These are phyloP conservation scores for Barnettozyma populi DNA, from an alignment of 805 yeast species.

Conservation along the genomic window DNA sequence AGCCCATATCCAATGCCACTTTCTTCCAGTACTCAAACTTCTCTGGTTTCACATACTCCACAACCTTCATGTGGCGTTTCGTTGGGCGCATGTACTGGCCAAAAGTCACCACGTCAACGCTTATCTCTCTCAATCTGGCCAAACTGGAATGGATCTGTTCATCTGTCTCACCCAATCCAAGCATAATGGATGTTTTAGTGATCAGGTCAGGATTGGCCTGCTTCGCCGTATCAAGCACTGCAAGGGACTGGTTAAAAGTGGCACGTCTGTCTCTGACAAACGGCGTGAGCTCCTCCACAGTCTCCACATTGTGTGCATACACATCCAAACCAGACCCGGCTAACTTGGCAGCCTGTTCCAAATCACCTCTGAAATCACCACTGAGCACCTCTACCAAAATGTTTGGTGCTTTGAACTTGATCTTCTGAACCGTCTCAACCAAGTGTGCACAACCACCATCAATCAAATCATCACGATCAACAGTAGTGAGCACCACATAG, in stretches of 20 bases:
- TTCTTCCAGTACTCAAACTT: slow-evolving; percentile 92
- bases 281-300: slow-evolving; percentile 93
- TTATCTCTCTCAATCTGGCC: slow-evolving; percentile 64
- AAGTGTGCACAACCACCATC: slow-evolving; percentile 95
- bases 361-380: slow-evolving; percentile 93
- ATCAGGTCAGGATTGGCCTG: slow-evolving; percentile 64
- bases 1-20: slow-evolving; percentile 82
- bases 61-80: slow-evolving; percentile 96
- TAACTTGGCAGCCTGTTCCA: slow-evolving; percentile 70
- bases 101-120: slow-evolving; percentile 93
- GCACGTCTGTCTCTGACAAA: slow-evolving; percentile 96
- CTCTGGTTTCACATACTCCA: slow-evolving; percentile 89
- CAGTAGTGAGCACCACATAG: slow-evolving; percentile 94
- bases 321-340: slow-evolving; percentile 90
- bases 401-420: slow-evolving; percentile 84
- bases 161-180: slow-evolving; percentile 95
- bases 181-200: slow-evolving; percentile 93
- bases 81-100: slow-evolving; percentile 99
- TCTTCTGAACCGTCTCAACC: slow-evolving; percentile 77
- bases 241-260: slow-evolving; percentile 80
- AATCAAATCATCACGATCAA: slow-evolving; percentile 88
- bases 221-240: slow-evolving; percentile 79
- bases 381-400: slow-evolving; percentile 88
- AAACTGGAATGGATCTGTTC: slow-evolving; percentile 78
- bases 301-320: slow-evolving; percentile 94